Evolutionary conservation across 148 eudicot species (phyloP), one percentile per base, ranked within the genome.

Genomic region (Vaccinium macrocarpon): DNA sequence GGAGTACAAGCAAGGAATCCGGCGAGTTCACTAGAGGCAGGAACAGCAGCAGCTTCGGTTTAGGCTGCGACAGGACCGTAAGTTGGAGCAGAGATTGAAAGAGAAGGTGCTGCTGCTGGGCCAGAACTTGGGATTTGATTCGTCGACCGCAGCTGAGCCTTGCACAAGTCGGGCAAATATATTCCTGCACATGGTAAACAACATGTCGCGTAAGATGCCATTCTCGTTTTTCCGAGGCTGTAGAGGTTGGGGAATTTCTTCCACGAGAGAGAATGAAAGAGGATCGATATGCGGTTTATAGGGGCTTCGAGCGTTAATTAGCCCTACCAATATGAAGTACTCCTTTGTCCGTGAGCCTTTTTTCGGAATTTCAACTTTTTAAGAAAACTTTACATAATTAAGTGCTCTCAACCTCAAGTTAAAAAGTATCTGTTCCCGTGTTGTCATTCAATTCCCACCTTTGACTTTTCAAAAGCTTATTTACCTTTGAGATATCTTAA

Each of bases 71-170:
- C 46, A 42, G 46, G 46, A 42, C 51, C 79, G 0, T 14, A 19
- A 27, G 89, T 82, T 4, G 81, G 76, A 83, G 85, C 85, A 78
- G 80, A 70, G 5, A 16, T 52, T 0, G 78, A 70, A 73, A 70
- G 80, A 57, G 78, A 74, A 86, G 86, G 21, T 57, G 64, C 64
- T 59, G 8, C 87, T 61, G 57, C 86, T 15, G 50, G 76, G 21
- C 89, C 88, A 6, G 87, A 89, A 74, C 90, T 88, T 21, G 14
- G 70, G 72, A 89, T 70, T 35, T 89, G 87, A 79, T 38, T 53
- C 84, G 82, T 80, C 46, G 88, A 81, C 25, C 84, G 87, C 1
- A 89, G 82, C 53, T 85, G 79, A 19, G 77, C 84, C 85, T 87
- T 82, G 87, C 91, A 89, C 76, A 89, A 15, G 14, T 81, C 87